Conservation (phyloP, 1,284 basidiomycete genomes). For the Cryptococcus maquisensis region DNA sequence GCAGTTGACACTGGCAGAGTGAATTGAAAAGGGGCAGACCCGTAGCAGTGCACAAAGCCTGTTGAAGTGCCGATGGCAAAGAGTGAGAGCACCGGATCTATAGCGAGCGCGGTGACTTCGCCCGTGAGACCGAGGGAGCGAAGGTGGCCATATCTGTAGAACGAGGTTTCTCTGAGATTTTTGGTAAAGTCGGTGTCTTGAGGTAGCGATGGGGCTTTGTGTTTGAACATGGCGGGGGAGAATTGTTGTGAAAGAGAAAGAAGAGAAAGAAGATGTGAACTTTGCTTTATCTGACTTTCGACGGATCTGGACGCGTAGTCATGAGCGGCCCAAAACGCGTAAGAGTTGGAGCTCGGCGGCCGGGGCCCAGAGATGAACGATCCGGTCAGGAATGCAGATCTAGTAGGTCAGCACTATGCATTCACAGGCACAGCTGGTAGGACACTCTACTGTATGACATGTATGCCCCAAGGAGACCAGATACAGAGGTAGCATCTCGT, state of each 20-base stretch:
- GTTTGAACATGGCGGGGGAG: conserved; percentile 41
- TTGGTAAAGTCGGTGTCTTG: conserved; percentile 42
- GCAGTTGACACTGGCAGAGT: conserved; percentile 32
- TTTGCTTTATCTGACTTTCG: too few species aligned
- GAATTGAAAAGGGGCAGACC: conserved; percentile 42
- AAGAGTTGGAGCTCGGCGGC: too few species aligned
- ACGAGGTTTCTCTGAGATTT: conserved; percentile 40
- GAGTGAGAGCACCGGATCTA: conserved; percentile 68
- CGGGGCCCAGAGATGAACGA: background rate
- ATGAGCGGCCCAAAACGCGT: too few species aligned
- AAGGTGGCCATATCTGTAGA: conserved; percentile 47
- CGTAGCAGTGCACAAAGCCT: conserved; percentile 45
- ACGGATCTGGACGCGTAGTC: too few species aligned
- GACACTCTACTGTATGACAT: too few species aligned
- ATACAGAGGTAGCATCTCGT: too few species aligned
- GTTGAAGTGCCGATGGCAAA: conserved; percentile 61
- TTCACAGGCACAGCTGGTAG: too few species aligned
- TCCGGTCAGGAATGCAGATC: too few species aligned
- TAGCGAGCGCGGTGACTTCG: conserved; percentile 60
- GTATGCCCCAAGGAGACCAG: too few species aligned
- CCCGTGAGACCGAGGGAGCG: conserved; percentile 46
- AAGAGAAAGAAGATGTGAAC: background rate
- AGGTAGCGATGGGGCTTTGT: conserved; percentile 29
- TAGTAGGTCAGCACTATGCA: too few species aligned
- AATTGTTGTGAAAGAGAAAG: background rate